A percentile compares a stretch with the other conserved stretches of the same genome.
Evolutionary conservation across 2,329 filamentous ascomycete genomes (phyloP).

Genomic region (Ceratocystis variospora): DNA sequence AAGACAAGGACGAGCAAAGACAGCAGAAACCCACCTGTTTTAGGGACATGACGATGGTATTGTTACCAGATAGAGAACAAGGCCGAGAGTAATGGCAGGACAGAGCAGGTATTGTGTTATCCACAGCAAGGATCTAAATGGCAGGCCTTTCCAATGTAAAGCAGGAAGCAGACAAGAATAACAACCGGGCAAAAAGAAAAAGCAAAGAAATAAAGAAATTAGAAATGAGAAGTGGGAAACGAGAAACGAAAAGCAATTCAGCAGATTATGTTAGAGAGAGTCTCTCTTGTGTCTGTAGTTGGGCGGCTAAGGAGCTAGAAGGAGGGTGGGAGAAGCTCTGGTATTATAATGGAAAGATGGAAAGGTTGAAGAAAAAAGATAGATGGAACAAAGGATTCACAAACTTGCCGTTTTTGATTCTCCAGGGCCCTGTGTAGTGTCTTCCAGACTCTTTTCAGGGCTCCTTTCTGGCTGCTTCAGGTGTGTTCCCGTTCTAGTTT

Average conservation of each 20-base stretch:
- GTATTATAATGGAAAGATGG: constrained; percentile 11
- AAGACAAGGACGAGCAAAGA: neutral
- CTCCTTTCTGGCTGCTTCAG: neutral
- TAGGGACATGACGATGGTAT: constrained; percentile 38
- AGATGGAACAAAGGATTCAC: neutral
- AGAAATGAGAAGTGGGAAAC: constrained; percentile 8
- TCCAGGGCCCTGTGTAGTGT: neutral
- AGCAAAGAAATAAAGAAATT: constrained; percentile 11
- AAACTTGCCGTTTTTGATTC: neutral
- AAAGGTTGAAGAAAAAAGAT: neutral
- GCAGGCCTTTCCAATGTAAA: neutral
- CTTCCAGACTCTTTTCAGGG: neutral
- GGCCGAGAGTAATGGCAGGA: neutral
- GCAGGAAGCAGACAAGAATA: neutral
- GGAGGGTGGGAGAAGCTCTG: constrained; percentile 10
- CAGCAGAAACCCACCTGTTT: constrained; percentile 39
- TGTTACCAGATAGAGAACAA: neutral
- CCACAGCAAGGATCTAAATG: neutral
- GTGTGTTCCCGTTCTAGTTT: neutral
- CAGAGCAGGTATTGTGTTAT: neutral
- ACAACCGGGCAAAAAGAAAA: neutral
- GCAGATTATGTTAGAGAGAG: neutral
- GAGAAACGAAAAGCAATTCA: neutral
- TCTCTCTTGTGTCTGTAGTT: constrained; percentile 2
- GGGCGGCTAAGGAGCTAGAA: constrained; percentile 6